phyloP scores from a whole-genome alignment of 2,329 filamentous ascomycete species.

The Aureobasidium uvarum region DNA sequence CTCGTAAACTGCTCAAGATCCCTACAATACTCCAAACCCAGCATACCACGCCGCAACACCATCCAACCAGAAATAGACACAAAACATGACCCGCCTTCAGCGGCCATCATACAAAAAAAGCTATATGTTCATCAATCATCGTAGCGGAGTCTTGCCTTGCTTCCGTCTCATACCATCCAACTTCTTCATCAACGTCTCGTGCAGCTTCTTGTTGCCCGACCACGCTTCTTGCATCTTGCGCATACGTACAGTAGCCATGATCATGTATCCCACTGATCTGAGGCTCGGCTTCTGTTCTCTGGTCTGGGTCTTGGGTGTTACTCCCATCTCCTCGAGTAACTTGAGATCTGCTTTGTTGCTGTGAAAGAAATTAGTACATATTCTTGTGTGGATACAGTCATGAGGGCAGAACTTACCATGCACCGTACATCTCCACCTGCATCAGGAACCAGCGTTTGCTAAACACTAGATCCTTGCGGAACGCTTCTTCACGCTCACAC shows the following conservation, averaged over 20 bases:
- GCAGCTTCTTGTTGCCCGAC: constrained; percentile 52
- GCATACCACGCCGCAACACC: constrained; percentile 1
- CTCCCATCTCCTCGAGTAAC: constrained; percentile 80
- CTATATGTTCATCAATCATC: constrained; percentile 23
- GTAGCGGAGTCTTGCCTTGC: constrained; percentile 24
- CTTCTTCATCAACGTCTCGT: constrained; percentile 48
- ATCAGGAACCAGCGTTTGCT: constrained; percentile 81
- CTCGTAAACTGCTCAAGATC: neutral
- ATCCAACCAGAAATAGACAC: neutral
- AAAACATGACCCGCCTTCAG: neutral
- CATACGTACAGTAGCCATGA: constrained; percentile 55
- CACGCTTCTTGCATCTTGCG: constrained; percentile 50
- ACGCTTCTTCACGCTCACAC: constrained; percentile 73
- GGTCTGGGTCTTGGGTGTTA: constrained; percentile 52
- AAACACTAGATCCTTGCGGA: constrained; percentile 77
- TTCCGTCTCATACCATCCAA: constrained; percentile 46
- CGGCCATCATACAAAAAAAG: neutral
- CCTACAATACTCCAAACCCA: constrained; percentile 4
- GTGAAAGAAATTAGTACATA: constrained; percentile 30
- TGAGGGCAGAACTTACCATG: constrained; percentile 68
- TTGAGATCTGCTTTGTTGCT: constrained; percentile 92
- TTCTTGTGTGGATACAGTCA: neutral
- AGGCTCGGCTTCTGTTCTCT: constrained; percentile 49
- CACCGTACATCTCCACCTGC: constrained; percentile 77
- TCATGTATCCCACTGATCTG: constrained; percentile 48